These are phyloP conservation scores for Pichia sp. DNA, from an alignment of 1,139 yeast genomes.

Conservation along the genomic window DNA sequence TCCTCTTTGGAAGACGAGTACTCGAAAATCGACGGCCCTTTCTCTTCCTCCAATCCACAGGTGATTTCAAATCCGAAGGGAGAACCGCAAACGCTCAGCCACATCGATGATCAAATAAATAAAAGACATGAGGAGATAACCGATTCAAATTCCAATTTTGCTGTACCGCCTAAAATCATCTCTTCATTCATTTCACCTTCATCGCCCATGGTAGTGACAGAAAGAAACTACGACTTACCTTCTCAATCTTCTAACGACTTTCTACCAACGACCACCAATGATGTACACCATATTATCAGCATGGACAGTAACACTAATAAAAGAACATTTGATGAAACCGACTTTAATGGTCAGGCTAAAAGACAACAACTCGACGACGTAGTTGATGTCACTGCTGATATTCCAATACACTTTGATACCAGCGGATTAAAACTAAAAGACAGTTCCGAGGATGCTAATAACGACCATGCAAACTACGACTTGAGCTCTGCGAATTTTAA, in stretches of 20 bases:
- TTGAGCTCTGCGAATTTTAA: background rate
- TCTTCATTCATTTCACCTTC: constrained; percentile 4
- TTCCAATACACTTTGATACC: background rate
- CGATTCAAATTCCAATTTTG: background rate
- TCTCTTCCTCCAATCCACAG: background rate
- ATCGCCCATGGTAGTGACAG: background rate
- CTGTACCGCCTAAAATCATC: constrained; percentile 1
- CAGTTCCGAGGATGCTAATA: background rate
- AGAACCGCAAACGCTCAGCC: background rate
- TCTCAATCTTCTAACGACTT: background rate
- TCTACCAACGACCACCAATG: background rate
- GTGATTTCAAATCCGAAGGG: background rate
- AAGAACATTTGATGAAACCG: constrained; percentile 1
- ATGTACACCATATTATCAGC: background rate
- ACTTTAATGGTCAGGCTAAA: background rate
- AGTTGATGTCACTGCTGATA: background rate
- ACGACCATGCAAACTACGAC: background rate
- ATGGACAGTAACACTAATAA: background rate
- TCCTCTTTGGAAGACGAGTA: constrained; percentile 3
- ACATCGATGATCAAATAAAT: background rate
- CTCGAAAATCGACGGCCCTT: background rate
- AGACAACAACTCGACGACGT: background rate
- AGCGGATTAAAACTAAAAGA: background rate
- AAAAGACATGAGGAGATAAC: background rate
- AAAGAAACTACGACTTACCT: background rate